Evolutionary conservation across 306 rosid genomes (phyloP).

Genomic region (Cicer judaicum): DNA sequence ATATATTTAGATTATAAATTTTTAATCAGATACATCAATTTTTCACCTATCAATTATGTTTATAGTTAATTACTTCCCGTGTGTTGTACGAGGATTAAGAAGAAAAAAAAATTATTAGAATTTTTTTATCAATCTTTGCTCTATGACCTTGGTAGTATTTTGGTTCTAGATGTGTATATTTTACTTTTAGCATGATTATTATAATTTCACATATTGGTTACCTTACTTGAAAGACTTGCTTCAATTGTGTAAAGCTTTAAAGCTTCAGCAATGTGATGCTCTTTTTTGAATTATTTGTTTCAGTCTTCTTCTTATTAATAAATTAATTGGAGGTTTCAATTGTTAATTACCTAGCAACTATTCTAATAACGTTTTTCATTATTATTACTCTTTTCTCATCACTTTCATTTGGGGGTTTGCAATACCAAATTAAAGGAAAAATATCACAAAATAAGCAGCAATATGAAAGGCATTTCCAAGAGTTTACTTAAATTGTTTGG

Average conservation of each 20-base stretch:
- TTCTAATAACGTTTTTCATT: neutral
- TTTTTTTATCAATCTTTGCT: constrained; percentile 21
- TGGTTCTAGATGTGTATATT: constrained; percentile 46
- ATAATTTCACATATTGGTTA: constrained; percentile 20
- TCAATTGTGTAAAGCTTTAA: constrained; percentile 30
- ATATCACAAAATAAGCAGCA: neutral
- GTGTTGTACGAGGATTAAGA: too few relatives aligned
- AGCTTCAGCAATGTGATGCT: constrained; percentile 29
- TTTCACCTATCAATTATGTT: too few relatives aligned
- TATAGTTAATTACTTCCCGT: too few relatives aligned
- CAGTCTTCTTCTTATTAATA: neutral
- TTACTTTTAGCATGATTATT: constrained; percentile 24
- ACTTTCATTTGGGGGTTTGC: neutral
- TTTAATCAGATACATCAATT: too few relatives aligned
- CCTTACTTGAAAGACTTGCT: constrained; percentile 2
- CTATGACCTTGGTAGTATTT: constrained; percentile 4
- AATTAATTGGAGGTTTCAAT: constrained; percentile 11
- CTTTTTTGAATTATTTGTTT: constrained; percentile 31
- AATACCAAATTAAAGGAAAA: neutral
- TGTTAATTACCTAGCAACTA: neutral
- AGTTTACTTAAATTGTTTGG: neutral
- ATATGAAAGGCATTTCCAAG: neutral
- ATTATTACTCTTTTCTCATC: neutral
- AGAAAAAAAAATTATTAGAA: neutral
- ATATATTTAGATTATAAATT: too few relatives aligned